These are phyloP conservation scores for Pyrrhoderma noxium DNA, from an alignment of 1,284 basidiomycete genomes.

Conservation along the genomic window DNA sequence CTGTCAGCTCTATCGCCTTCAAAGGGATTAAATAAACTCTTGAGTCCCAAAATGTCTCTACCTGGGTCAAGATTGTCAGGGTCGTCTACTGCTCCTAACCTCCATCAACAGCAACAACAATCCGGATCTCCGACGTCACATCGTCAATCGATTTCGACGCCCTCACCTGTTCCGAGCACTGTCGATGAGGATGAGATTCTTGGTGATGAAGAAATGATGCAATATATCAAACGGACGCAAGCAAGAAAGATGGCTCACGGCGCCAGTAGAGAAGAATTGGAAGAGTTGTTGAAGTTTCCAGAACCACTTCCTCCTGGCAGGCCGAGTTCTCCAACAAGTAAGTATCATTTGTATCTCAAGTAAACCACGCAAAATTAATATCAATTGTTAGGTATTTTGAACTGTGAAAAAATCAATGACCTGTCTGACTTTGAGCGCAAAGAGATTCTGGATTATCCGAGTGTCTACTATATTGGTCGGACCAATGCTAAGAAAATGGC, in stretches of 20 bases:
- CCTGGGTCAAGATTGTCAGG: slow-evolving; percentile 49
- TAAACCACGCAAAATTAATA: slow-evolving; percentile 1
- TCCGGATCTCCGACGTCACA: slow-evolving; percentile 63
- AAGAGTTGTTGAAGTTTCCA: slow-evolving; percentile 88
- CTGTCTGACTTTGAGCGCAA: slow-evolving; percentile 85
- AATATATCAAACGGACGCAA: slow-evolving; percentile 87
- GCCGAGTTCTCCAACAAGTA: slow-evolving; percentile 68
- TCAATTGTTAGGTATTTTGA: slow-evolving; percentile 46
- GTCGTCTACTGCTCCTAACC: slow-evolving; percentile 41
- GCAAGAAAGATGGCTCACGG: slow-evolving; percentile 83
- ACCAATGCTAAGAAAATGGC: slow-evolving; percentile 78
- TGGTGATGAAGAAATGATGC: slow-evolving; percentile 96
- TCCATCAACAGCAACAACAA: slow-evolving; percentile 50
- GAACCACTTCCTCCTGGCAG: slow-evolving; percentile 73
- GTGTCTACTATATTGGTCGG: slow-evolving; percentile 81
- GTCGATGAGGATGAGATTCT: slow-evolving; percentile 86
- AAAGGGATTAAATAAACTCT: slow-evolving; percentile 62
- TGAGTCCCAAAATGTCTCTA: slow-evolving; percentile 68
- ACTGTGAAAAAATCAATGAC: slow-evolving; percentile 51
- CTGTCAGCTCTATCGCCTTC: slow-evolving; percentile 73
- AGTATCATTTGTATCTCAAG: slow-evolving; percentile 25
- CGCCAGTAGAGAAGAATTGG: slow-evolving; percentile 78
- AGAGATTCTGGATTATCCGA: slow-evolving; percentile 85
- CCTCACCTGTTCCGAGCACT: slow-evolving; percentile 66
- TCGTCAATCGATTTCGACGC: slow-evolving; percentile 69